These are phyloP conservation scores for Gloeostereum incarnatum DNA, from an alignment of 768 basidiomycete genomes.

Conservation along the genomic window DNA sequence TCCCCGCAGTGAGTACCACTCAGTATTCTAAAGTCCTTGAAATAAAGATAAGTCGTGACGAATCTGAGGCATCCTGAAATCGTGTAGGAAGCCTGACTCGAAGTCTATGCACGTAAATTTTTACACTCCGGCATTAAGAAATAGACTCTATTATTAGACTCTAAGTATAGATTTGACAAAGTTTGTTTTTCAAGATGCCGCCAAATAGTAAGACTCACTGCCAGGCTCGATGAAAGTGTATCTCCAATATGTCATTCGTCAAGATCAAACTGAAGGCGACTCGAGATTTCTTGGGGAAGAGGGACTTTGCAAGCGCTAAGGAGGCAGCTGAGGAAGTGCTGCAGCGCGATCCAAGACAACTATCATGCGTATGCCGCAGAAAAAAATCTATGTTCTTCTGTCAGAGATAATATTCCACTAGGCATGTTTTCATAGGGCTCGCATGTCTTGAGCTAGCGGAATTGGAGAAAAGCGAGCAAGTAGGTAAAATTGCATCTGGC, in stretches of 20 bases:
- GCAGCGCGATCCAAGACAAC: slow-evolving; percentile 70
- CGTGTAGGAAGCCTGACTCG: not conserved
- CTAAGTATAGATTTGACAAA: not conserved
- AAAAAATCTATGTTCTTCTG: not conserved
- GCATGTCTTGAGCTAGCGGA: slow-evolving; percentile 71
- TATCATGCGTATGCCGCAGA: slow-evolving; percentile 70
- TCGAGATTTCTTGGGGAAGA: slow-evolving; percentile 65
- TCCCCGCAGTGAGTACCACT: too few species aligned
- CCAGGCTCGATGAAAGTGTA: too few species aligned
- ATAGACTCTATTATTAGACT: not conserved
- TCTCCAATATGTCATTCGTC: slow-evolving; percentile 46
- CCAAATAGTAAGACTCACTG: too few species aligned
- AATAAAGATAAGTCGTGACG: not conserved
- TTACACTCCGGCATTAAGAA: not conserved
- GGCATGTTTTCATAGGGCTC: slow-evolving; percentile 80
- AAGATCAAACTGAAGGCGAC: slow-evolving; percentile 76
- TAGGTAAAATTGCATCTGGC: slow-evolving; percentile 30
- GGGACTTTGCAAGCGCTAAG: slow-evolving; percentile 62
- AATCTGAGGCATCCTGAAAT: not conserved
- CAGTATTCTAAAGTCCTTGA: not conserved
- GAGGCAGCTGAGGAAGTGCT: slow-evolving; percentile 59
- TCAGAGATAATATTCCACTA: slow-evolving; percentile 18
- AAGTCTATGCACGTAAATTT: not conserved
- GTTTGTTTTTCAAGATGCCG: too few species aligned
- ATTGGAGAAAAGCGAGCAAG: slow-evolving; percentile 74